phyloP scores from a whole-genome alignment of 805 yeast species.

The Candida suzukii region DNA sequence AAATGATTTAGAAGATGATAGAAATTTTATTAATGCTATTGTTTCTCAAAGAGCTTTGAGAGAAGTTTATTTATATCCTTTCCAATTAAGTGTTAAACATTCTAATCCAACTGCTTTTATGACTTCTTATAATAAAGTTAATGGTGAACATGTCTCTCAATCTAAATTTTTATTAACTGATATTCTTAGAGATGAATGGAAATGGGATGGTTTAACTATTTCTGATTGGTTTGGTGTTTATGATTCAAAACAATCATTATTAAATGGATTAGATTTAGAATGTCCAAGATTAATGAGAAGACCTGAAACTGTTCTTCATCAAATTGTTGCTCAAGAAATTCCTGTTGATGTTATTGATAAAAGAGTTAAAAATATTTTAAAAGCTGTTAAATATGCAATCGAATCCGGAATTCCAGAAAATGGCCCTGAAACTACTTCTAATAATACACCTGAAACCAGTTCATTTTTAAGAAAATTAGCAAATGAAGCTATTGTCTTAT shows the following conservation, averaged over 20 bases:
- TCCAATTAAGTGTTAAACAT: slow-evolving; percentile 49
- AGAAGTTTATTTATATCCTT: slow-evolving; percentile 58
- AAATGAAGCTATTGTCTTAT: slow-evolving; percentile 46
- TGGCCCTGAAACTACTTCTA: slow-evolving; percentile 28
- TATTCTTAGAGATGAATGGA: too few relatives aligned
- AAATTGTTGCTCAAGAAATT: slow-evolving; percentile 33
- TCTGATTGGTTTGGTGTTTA: slow-evolving; percentile 62
- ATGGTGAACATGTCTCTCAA: slow-evolving; percentile 53
- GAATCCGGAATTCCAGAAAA: slow-evolving; percentile 34
- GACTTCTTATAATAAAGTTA: slow-evolving; percentile 60
- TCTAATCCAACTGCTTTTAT: slow-evolving; percentile 48
- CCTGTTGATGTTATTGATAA: slow-evolving; percentile 35
- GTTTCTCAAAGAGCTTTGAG: slow-evolving; percentile 56
- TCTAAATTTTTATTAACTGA: slow-evolving; percentile 34
- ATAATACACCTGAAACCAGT: slow-evolving; percentile 43
- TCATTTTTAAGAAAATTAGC: slow-evolving; percentile 36
- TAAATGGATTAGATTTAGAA: slow-evolving; percentile 56
- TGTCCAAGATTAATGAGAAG: slow-evolving; percentile 45
- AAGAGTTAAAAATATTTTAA: slow-evolving; percentile 40
- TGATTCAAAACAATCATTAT: slow-evolving; percentile 36
- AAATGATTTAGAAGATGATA: slow-evolving; percentile 56
- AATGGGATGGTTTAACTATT: slow-evolving; percentile 51
- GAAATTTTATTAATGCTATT: slow-evolving; percentile 40
- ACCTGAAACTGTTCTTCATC: slow-evolving; percentile 35
- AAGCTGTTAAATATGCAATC: slow-evolving; percentile 37